phyloP scores from a whole-genome alignment of 306 rosid genomes.

The Benincasa hispida region DNA sequence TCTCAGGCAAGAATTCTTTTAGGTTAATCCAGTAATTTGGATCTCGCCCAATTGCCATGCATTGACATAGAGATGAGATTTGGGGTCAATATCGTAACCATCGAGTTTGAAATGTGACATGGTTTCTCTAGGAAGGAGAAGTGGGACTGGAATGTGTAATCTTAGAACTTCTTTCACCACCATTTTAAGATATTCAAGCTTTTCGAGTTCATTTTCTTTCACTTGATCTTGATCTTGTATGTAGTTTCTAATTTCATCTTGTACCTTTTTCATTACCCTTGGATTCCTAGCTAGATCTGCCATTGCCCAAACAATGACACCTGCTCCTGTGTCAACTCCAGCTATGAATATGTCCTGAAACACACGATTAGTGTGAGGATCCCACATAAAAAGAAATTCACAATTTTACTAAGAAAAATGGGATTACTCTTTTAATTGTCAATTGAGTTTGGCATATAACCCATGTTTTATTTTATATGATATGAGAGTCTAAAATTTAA shows the following conservation, averaged over 20 bases:
- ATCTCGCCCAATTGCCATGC: slow-evolving; percentile 19
- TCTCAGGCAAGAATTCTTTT: slow-evolving; percentile 7
- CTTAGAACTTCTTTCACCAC: slow-evolving; percentile 24
- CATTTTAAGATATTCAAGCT: slow-evolving; percentile 22
- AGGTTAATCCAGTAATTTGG: background rate
- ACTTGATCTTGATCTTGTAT: background rate
- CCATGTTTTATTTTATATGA: no score
- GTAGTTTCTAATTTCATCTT: slow-evolving; percentile 23
- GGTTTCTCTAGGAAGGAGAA: slow-evolving; percentile 15
- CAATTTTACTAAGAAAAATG: no score
- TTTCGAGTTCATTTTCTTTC: background rate
- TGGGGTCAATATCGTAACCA: slow-evolving; percentile 17
- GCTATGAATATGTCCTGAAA: slow-evolving; percentile 27
- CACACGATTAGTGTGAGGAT: no score
- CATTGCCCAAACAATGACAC: slow-evolving; percentile 22
- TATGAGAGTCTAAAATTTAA: no score
- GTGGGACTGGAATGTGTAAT: slow-evolving; percentile 15
- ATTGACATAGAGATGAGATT: slow-evolving; percentile 13
- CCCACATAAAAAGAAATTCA: no score
- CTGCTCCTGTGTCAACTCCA: slow-evolving; percentile 8
- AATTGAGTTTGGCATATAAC: no score
- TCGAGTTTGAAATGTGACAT: background rate
- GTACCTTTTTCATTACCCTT: slow-evolving; percentile 18
- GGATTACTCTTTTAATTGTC: no score
- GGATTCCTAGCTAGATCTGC: slow-evolving; percentile 22